Conservation (phyloP, 1,139 yeast species). For the Saccharomyces hybrid region DNA sequence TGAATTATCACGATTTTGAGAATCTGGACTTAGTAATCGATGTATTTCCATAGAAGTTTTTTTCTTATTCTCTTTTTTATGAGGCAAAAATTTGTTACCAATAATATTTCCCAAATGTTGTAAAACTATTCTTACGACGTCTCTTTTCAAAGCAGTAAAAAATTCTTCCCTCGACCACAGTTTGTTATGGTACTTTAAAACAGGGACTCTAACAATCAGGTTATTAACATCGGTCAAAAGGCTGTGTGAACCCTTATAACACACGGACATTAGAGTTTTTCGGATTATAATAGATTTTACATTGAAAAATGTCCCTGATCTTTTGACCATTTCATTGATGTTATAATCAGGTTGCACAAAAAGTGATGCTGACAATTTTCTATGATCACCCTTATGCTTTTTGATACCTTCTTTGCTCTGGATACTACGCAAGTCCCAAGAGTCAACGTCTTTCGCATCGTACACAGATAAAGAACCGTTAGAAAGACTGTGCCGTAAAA, state of each 20-base stretch:
- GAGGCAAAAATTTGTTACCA: conserved; percentile 61
- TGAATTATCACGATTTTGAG: not conserved
- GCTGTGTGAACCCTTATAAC: conserved; percentile 70
- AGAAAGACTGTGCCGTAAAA: conserved; percentile 1
- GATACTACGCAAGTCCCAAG: conserved; percentile 4
- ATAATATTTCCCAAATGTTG: conserved; percentile 74
- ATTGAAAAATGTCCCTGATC: conserved; percentile 62
- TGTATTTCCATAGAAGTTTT: not conserved
- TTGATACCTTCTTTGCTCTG: conserved; percentile 4
- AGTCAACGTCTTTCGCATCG: conserved; percentile 11
- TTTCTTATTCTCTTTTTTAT: conserved; percentile 31
- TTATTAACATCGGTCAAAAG: conserved; percentile 66
- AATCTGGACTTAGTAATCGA: not conserved
- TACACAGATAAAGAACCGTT: conserved; percentile 5
- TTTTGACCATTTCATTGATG: conserved; percentile 48
- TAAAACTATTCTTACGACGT: conserved; percentile 58
- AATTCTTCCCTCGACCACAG: conserved; percentile 78
- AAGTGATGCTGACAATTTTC: conserved; percentile 9
- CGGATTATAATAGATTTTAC: conserved; percentile 53
- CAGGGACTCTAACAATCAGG: conserved; percentile 57
- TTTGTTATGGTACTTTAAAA: conserved; percentile 54
- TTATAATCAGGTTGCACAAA: conserved; percentile 30
- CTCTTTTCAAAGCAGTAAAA: conserved; percentile 54
- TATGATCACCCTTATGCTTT: conserved; percentile 7
- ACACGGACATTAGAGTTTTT: conserved; percentile 49